Base-by-base conservation (phyloP, 1,139 yeast species). In the Taphrina deformans region DNA sequence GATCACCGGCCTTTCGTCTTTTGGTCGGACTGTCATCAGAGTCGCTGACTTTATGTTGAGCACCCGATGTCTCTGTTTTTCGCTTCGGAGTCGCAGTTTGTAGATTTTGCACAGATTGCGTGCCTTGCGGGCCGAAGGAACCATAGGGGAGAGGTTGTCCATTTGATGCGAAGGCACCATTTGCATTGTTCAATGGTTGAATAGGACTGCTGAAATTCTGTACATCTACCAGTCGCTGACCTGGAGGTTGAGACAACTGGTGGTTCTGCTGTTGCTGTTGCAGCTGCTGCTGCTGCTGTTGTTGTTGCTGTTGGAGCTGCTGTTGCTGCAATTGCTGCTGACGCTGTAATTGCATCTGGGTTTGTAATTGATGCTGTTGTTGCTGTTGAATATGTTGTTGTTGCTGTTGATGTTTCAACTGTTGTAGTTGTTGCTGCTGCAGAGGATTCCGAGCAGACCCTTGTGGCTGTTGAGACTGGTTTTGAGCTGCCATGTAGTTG, bases 331-430 rank as follows among this genome's bases (percentile, higher is more conserved):
- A 21, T 16, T 46, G 62, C 33, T 33, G 55, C 26, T 14, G 55
- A 7, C 23, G 51, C 45, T 58, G 62, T 14, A 50, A 12, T 2
- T 29, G 48, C 26, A 40, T 48, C 3, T 40, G 48, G 12, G 26
- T 41, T 10, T 35, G 58, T 38, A 33, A 27, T 33, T 55, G 61
- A 12, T 45, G 61, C 51, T 55, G 61, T 12, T 44, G 61, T 41
- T 58, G 62, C n/a, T 29, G 53, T 31, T 56, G 62, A 21, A 29
- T 45, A 9, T 58, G 62, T 21, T 41, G 53, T 24, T 58, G 62
- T 12, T 31, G 51, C 16, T 58, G 62, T 12, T 45, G 55, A 27
- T 45, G 53, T 12, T 41, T 35, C 44, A 26, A n/a, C 5, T 45
- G 55, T n/a, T 55, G 61, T 31, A 45, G 24, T 31, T 55, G 52